These are phyloP conservation scores for Neopestalotiopsis rosae DNA, from an alignment of 2,329 filamentous ascomycete species.

Conservation along the genomic window DNA sequence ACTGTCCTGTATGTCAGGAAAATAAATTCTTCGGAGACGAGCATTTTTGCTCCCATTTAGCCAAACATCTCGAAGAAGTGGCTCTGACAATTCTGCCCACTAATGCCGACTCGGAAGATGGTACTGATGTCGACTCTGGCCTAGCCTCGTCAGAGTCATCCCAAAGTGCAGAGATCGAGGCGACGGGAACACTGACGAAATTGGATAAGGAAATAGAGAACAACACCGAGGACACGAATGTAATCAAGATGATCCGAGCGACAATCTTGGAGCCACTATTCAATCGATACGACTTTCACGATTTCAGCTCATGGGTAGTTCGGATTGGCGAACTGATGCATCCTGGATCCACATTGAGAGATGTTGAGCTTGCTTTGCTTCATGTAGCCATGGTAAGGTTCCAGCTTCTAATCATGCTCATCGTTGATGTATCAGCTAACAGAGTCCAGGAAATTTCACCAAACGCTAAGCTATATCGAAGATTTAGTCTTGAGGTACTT, in stretches of 20 bases:
- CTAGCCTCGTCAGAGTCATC: conserved; percentile 11
- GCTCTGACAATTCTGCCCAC: conserved; percentile 19
- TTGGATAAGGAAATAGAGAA: background rate
- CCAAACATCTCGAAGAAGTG: conserved; percentile 18
- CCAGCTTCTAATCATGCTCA: background rate
- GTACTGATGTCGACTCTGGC: conserved; percentile 18
- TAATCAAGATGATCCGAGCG: background rate
- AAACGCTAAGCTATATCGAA: background rate
- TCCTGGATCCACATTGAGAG: background rate
- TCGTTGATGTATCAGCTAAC: background rate
- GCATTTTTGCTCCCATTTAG: conserved; percentile 3
- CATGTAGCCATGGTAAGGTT: background rate
- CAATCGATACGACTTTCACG: too few relatives aligned
- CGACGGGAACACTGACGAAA: background rate
- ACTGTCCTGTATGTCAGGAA: conserved; percentile 15
- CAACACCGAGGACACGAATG: too few relatives aligned
- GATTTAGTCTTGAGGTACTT: background rate
- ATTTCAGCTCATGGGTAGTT: too few relatives aligned
- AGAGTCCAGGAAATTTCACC: background rate
- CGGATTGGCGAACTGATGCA: background rate
- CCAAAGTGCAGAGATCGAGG: background rate
- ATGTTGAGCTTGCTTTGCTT: background rate
- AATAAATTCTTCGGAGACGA: background rate
- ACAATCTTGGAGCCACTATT: background rate
- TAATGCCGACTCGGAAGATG: conserved; percentile 20